These are phyloP conservation scores for Fusarium gaditjirri DNA, from an alignment of 2,329 filamentous ascomycete genomes.

Conservation along the genomic window DNA sequence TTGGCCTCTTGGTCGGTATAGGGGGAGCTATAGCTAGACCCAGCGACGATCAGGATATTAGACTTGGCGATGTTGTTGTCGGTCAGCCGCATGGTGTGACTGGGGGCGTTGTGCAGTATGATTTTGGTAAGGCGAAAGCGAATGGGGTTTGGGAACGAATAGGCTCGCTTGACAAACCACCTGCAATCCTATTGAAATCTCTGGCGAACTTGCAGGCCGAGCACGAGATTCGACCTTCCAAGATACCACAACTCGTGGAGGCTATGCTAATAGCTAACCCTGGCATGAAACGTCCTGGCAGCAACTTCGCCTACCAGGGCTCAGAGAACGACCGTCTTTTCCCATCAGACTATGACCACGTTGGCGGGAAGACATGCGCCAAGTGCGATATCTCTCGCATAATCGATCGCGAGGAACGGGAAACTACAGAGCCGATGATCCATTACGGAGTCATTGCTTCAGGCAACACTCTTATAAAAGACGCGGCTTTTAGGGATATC, in stretches of 20 bases:
- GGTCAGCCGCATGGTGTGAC: slow-evolving; percentile 28
- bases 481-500: not conserved
- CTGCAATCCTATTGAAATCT: slow-evolving; percentile 18
- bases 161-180: slow-evolving; percentile 20
- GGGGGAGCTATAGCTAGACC: slow-evolving; percentile 52
- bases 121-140: slow-evolving; percentile 27
- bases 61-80: slow-evolving; percentile 45
- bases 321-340: slow-evolving; percentile 30
- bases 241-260: not conserved
- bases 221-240: not conserved
- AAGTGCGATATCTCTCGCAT: not conserved
- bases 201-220: slow-evolving; percentile 17
- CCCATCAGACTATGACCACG: slow-evolving; percentile 1
- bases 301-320: slow-evolving; percentile 8
- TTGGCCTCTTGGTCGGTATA: slow-evolving; percentile 47
- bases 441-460: slow-evolving; percentile 43
- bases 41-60: slow-evolving; percentile 27
- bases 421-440: slow-evolving; percentile 11
- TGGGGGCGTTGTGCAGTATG: slow-evolving; percentile 41
- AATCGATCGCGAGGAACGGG: not conserved
- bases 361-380: not conserved
- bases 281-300: not conserved
- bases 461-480: slow-evolving; percentile 22
- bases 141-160: not conserved
- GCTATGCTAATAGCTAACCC: slow-evolving; percentile 8